Evolutionary conservation across 805 yeast species (phyloP).

Genomic region (Yamadazyma insecticola): DNA sequence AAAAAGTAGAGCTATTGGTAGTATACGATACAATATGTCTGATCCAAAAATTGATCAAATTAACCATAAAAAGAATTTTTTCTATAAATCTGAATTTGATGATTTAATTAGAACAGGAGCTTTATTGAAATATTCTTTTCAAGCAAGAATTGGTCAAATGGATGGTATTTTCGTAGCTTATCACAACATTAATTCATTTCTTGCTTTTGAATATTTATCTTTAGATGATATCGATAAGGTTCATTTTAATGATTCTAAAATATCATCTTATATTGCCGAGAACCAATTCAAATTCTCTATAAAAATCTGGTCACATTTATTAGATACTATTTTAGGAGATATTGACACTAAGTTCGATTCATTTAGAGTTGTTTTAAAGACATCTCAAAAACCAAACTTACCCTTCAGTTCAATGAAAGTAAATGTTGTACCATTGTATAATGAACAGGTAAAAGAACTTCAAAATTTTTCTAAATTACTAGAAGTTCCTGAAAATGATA

Average conservation of each 20-base stretch:
- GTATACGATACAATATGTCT: conserved; percentile 73
- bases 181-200: conserved; percentile 74
- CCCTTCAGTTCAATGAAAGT: conserved; percentile 14
- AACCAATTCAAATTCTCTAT: conserved; percentile 62
- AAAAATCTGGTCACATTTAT: conserved; percentile 39
- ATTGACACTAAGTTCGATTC: conserved; percentile 10
- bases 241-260: conserved; percentile 17
- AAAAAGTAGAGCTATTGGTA: conserved; percentile 86
- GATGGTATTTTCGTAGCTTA: conserved; percentile 93
- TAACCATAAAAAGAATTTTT: conserved; percentile 3
- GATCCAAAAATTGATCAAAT: conserved; percentile 46
- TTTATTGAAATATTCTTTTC: conserved; percentile 78
- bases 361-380: conserved; percentile 8
- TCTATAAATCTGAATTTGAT: conserved; percentile 43
- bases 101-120: conserved; percentile 72
- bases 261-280: conserved; percentile 55
- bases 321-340: conserved; percentile 25
- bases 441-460: conserved; percentile 16
- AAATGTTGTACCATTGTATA: conserved; percentile 25
- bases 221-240: conserved; percentile 60
- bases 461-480: neutral
- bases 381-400: conserved; percentile 5
- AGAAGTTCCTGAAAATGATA: neutral
- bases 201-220: conserved; percentile 89
- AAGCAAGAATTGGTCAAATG: conserved; percentile 94